Evolutionary conservation across 2,329 filamentous ascomycete genomes (phyloP), one percentile per base, ranked within the genome.

Genomic region (Paraphaeosphaeria minitans): DNA sequence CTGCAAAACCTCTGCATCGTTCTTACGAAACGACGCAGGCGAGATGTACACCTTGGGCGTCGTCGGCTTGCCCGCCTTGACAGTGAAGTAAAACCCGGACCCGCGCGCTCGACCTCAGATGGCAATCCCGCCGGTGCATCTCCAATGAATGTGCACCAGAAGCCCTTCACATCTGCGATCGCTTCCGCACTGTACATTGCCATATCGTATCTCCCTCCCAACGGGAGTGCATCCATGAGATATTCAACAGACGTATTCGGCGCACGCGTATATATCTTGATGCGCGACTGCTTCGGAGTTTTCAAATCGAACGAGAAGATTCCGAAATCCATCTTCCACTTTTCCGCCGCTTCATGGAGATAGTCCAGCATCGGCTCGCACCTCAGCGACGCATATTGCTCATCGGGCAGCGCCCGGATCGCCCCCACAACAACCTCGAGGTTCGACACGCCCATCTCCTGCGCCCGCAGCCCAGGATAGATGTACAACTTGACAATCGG

Each of bases 401-500:
- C 47, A 27, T 24, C 19, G 4, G 54, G 55, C 13, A 58, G 54
- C n/a, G 14, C 39, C 9, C 55, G 41, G 13, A 62, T 60, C 5
- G 58, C 60, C 10, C 52, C 21, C 8, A 47, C 49, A 12, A 58
- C 58, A 22, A 62, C 55, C 6, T 62, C 58, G 0, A 55, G 43
- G 24, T 62, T 62, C 5, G 58, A 53, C 2, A 60, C 45, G 14
- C 53, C 55, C 14, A 60, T 51, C 29, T 62, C 55, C 29, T 62
- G 53, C 12, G 51, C 60, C 48, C 52, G 50, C n/a, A 62, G 19
- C 2, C 57, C 58, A n/a, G 55, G 57, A 52, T 58, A 62, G 14
- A 60, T 58, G 29, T 60, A 60, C 47, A 53, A 35, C 45, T 62
- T 62, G 29, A 62, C 51, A 16, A 62, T 62, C 4, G 60, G 60